phyloP scores from a whole-genome alignment of 2,329 filamentous ascomycete species.

The Alternaria ventricosa region DNA sequence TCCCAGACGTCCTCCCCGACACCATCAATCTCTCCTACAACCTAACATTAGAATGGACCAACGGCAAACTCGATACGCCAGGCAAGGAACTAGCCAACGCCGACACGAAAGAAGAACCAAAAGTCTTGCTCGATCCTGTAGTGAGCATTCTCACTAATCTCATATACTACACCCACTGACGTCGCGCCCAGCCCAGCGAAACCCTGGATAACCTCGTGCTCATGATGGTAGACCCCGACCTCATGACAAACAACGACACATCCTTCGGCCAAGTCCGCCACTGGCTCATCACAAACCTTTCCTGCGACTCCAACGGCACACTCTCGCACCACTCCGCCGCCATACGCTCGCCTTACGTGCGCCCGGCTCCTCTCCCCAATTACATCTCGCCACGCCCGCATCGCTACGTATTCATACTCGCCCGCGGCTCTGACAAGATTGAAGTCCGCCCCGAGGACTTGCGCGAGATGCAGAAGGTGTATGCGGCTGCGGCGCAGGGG shows the following conservation, averaged over 20 bases:
- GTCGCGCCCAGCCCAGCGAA: slow-evolving; percentile 9
- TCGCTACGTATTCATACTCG: slow-evolving; percentile 30
- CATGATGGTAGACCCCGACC: slow-evolving; percentile 30
- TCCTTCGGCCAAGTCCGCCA: slow-evolving; percentile 33
- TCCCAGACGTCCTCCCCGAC: slow-evolving; percentile 24
- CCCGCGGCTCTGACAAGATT: slow-evolving; percentile 5
- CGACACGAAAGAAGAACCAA: slow-evolving; percentile 26
- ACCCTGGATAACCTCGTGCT: slow-evolving; percentile 22
- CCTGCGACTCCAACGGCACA: slow-evolving; percentile 12
- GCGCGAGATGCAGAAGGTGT: slow-evolving; percentile 23
- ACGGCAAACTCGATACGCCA: slow-evolving; percentile 16
- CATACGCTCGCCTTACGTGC: slow-evolving; percentile 25
- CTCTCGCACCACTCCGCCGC: slow-evolving; percentile 7
- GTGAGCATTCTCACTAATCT: not conserved
- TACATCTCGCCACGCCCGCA: slow-evolving; percentile 17
- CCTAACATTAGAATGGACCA: slow-evolving; percentile 21
- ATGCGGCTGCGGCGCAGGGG: slow-evolving; percentile 20
- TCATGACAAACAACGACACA: slow-evolving; percentile 30
- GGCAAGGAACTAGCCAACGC: slow-evolving; percentile 21
- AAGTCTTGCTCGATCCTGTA: slow-evolving; percentile 16
- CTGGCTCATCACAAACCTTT: slow-evolving; percentile 28
- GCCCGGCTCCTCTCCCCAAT: slow-evolving; percentile 29
- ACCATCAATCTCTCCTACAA: slow-evolving; percentile 16
- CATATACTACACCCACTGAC: not conserved
- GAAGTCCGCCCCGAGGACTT: slow-evolving; percentile 25